Evolutionary conservation across 2,329 filamentous ascomycete genomes (phyloP).

Genomic region (Trichothecium roseum): DNA sequence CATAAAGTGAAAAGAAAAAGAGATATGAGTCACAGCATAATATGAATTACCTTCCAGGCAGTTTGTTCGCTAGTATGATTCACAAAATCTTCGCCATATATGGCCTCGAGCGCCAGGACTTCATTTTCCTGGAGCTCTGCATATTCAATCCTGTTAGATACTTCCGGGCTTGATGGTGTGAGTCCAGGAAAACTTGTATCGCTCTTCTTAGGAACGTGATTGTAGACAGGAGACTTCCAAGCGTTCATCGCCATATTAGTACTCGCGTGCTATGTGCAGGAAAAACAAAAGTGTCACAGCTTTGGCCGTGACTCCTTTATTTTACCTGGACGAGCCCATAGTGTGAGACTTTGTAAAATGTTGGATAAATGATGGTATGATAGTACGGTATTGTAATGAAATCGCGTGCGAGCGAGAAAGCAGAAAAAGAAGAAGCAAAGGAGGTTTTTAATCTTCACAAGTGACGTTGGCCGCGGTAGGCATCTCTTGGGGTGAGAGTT

Average conservation of each 20-base stretch:
- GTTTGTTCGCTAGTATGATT: conserved; percentile 58
- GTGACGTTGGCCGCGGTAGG: too few species aligned
- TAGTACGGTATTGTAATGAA: too few species aligned
- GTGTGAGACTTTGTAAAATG: conserved; percentile 17
- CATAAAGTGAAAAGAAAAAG: conserved; percentile 8
- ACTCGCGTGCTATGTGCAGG: conserved; percentile 18
- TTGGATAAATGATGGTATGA: too few species aligned
- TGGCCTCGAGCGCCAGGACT: conserved; percentile 72
- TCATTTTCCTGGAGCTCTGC: conserved; percentile 81
- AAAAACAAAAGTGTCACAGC: conserved; percentile 38
- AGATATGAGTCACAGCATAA: conserved; percentile 7
- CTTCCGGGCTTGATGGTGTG: conserved; percentile 29
- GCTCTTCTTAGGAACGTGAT: conserved; percentile 26
- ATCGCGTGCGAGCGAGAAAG: too few species aligned
- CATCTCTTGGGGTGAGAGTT: too few species aligned
- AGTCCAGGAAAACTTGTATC: conserved; percentile 43
- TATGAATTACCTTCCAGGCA: conserved; percentile 67
- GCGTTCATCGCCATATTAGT: conserved; percentile 49
- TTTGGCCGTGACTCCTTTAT: conserved; percentile 39
- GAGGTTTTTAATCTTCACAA: too few species aligned
- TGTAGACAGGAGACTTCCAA: conserved; percentile 37
- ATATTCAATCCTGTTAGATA: conserved; percentile 51
- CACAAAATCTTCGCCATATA: conserved; percentile 82
- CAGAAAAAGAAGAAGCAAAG: too few species aligned
- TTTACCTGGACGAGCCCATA: conserved; percentile 39